phyloP scores from a whole-genome alignment of 192 early-diverging fungal genomes.

The Phycomyces nitens region DNA sequence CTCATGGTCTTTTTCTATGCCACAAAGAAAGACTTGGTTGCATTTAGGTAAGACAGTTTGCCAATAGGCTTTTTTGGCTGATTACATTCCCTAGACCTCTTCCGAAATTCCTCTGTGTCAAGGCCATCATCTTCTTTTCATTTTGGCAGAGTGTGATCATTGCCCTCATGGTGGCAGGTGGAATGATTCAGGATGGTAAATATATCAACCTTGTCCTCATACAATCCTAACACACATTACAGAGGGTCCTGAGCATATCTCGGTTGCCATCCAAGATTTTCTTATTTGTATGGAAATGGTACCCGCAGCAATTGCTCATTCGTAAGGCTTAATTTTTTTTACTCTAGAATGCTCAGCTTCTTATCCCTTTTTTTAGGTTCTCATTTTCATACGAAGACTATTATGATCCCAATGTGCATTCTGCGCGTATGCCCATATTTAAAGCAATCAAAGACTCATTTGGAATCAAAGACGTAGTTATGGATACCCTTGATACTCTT shows the following conservation, averaged over 20 bases:
- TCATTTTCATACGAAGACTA: conserved; percentile 85
- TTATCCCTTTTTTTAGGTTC: too few relatives aligned
- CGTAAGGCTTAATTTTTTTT: too few relatives aligned
- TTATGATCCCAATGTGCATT: conserved; percentile 60
- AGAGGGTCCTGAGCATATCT: conserved; percentile 64
- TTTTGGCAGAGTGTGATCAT: conserved; percentile 91
- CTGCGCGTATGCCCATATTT: conserved; percentile 69
- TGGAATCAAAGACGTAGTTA: conserved; percentile 79
- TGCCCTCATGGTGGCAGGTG: conserved; percentile 73
- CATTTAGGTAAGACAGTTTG: conserved; percentile 49
- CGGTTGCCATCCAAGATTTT: conserved; percentile 84
- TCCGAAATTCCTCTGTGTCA: conserved; percentile 93
- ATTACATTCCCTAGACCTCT: conserved; percentile 70
- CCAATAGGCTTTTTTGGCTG: too few relatives aligned
- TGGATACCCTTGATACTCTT: conserved; percentile 77
- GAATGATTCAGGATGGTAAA: conserved; percentile 70
- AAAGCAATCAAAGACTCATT: conserved; percentile 79
- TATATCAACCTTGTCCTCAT: background rate
- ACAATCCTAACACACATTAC: background rate
- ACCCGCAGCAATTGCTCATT: conserved; percentile 73
- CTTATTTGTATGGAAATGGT: conserved; percentile 92
- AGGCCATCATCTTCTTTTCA: conserved; percentile 90
- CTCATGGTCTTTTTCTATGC: conserved; percentile 85
- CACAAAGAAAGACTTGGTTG: conserved; percentile 67
- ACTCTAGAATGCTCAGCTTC: too few relatives aligned